Evolutionary conservation across 2,329 filamentous ascomycete species (phyloP), one percentile per base, ranked within the genome.

Genomic region (Passalora sequoiae): DNA sequence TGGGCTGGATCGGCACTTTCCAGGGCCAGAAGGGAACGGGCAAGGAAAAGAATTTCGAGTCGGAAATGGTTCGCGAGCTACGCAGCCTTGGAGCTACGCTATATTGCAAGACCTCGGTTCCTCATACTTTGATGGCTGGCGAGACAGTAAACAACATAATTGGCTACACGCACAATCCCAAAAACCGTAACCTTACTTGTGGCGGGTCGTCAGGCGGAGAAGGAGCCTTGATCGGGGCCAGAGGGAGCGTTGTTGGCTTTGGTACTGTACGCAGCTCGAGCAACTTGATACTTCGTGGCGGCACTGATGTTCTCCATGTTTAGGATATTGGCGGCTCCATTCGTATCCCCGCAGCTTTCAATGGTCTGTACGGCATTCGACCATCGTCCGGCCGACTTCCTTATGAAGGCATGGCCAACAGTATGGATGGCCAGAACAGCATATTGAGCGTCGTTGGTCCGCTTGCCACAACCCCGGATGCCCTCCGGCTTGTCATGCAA

Each of bases 371-470:
- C 55, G 76, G 75, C 1, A 55, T 81, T 13, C 69, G 76, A 22
- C 77, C 78, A 0, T 76, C 73, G 0, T 50, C 63, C 1, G 77
- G 76, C 0, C 65, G 78, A 19, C 62, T 81, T 1, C 50, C 50
- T 17, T 53, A 53, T 25, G 68, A 76, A 58, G 76, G 74, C 13
- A 74, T 76, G 66, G 78, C 80, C 1, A 83, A 82, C 56, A 75
- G 71, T 6, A 75, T 79, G 70, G 76, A 77, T 40, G 83, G 83
- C 0, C 80, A 86, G 53, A 80, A 77, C 51, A 74, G 71, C 0
- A 70, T 84, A 22, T 66, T 78, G 2, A 83, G 77, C 0, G 77
- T 83, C 1, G 72, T 83, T 9, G 83, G 82, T 0, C 80, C 81
- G 0, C 60, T 88, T 10, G 76, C 76, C 0, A 75, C 74, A 0